Evolutionary conservation across 148 eudicot genomes (phyloP).

Genomic region (Persicaria maculosa): DNA sequence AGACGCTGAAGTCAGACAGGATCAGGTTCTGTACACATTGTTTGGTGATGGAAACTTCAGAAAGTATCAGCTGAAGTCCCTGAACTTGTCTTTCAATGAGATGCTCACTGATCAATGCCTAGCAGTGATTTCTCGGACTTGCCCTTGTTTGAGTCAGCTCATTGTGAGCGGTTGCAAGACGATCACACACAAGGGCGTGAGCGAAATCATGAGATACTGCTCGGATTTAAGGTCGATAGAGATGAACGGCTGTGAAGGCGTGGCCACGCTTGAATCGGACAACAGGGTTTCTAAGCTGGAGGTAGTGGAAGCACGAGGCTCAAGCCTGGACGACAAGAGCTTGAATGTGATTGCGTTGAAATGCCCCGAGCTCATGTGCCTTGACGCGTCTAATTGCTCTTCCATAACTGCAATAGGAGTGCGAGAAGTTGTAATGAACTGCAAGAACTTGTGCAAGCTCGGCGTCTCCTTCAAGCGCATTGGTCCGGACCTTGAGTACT

Average conservation of each 20-base stretch:
- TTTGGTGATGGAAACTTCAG: conserved; percentile 4
- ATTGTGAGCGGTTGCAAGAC: conserved; percentile 35
- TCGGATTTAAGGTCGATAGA: conserved; percentile 31
- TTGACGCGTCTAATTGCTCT: background rate
- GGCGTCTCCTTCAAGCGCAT: background rate
- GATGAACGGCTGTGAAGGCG: conserved; percentile 32
- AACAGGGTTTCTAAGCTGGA: conserved; percentile 27
- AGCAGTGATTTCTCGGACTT: conserved; percentile 28
- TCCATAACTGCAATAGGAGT: background rate
- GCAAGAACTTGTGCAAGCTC: conserved; percentile 5
- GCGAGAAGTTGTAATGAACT: background rate
- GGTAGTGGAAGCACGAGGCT: conserved; percentile 33
- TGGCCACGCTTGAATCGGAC: conserved; percentile 28
- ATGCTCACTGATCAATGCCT: conserved; percentile 37
- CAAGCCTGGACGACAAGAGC: conserved; percentile 25
- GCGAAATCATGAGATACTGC: conserved; percentile 32
- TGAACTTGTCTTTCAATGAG: conserved; percentile 27
- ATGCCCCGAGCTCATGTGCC: background rate
- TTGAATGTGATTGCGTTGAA: background rate
- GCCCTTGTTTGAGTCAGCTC: conserved; percentile 44
- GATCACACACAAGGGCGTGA: conserved; percentile 40
- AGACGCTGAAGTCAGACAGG: conserved; percentile 26
- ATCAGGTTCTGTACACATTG: conserved; percentile 15
- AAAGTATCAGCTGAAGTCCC: conserved; percentile 26
- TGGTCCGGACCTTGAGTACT: conserved; percentile 1